These are phyloP conservation scores for Boletus vinaceobasis DNA, from an alignment of 768 basidiomycete species.

Conservation along the genomic window DNA sequence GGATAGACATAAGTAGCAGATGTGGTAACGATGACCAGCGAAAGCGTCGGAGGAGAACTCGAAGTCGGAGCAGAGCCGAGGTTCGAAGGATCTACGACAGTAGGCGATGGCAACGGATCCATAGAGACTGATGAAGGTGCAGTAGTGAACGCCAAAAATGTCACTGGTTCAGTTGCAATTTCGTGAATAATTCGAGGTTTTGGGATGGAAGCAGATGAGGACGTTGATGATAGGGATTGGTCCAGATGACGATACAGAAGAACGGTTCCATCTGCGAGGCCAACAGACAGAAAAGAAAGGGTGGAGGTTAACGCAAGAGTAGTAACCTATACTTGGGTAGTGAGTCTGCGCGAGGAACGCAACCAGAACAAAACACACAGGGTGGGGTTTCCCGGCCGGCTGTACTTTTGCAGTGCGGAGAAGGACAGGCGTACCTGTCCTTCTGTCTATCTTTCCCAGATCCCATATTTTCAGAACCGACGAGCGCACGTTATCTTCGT, in stretches of 20 bases:
- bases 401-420: slow-evolving; percentile 77
- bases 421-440: slow-evolving; percentile 56
- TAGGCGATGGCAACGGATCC: slow-evolving; percentile 17
- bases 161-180: slow-evolving; percentile 82
- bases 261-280: slow-evolving; percentile 93
- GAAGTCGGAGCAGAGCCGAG: not conserved
- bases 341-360: not conserved
- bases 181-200: slow-evolving; percentile 86
- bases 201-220: slow-evolving; percentile 71
- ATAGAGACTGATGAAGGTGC: slow-evolving; percentile 21
- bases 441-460: slow-evolving; percentile 65
- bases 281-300: slow-evolving; percentile 84
- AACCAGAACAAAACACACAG: slow-evolving; percentile 40
- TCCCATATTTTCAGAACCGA: slow-evolving; percentile 90
- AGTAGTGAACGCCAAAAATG: slow-evolving; percentile 82
- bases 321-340: slow-evolving; percentile 49
- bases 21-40: slow-evolving; percentile 87
- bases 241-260: slow-evolving; percentile 88
- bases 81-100: slow-evolving; percentile 18
- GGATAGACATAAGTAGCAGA: slow-evolving; percentile 76
- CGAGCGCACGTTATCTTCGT: slow-evolving; percentile 65
- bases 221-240: slow-evolving; percentile 73
- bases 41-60: slow-evolving; percentile 39
- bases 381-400: slow-evolving; percentile 72
- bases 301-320: slow-evolving; percentile 74